These are phyloP conservation scores for Infundibulicybe gibba DNA, from an alignment of 768 basidiomycete species.

Conservation along the genomic window DNA sequence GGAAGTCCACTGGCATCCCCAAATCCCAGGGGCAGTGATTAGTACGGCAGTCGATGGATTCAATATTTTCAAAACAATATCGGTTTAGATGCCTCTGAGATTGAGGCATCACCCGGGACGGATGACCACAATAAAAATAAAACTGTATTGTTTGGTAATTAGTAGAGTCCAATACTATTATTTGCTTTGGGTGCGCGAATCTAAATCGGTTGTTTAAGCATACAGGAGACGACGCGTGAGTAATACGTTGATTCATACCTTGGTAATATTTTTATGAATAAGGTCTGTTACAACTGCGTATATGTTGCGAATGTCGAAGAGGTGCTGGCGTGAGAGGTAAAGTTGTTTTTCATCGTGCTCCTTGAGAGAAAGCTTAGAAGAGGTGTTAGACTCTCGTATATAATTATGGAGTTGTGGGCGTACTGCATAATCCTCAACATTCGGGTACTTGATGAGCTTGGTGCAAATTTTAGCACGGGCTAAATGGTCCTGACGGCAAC, in stretches of 20 bases:
- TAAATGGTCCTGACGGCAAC: constrained; percentile 56
- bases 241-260: constrained; percentile 32
- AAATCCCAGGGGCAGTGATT: constrained; percentile 87
- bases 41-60: constrained; percentile 93
- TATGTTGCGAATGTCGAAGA: constrained; percentile 69
- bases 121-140: constrained; percentile 4
- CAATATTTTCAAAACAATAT: constrained; percentile 97
- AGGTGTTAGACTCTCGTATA: not conserved
- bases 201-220: constrained; percentile 24
- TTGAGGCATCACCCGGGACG: not conserved
- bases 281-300: constrained; percentile 77
- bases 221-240: not conserved
- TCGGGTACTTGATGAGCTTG: constrained; percentile 78
- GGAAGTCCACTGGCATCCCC: constrained; percentile 97
- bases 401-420: constrained; percentile 8
- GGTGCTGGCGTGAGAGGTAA: constrained; percentile 67
- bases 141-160: constrained; percentile 13
- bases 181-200: constrained; percentile 70
- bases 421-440: constrained; percentile 73
- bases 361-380: constrained; percentile 53
- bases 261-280: constrained; percentile 70
- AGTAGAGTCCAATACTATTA: constrained; percentile 63
- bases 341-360: constrained; percentile 81
- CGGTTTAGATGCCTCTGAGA: constrained; percentile 30
- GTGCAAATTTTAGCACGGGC: constrained; percentile 74